These are phyloP conservation scores for Aquanectria penicillioides DNA, from an alignment of 2,329 filamentous ascomycete genomes.

Conservation along the genomic window DNA sequence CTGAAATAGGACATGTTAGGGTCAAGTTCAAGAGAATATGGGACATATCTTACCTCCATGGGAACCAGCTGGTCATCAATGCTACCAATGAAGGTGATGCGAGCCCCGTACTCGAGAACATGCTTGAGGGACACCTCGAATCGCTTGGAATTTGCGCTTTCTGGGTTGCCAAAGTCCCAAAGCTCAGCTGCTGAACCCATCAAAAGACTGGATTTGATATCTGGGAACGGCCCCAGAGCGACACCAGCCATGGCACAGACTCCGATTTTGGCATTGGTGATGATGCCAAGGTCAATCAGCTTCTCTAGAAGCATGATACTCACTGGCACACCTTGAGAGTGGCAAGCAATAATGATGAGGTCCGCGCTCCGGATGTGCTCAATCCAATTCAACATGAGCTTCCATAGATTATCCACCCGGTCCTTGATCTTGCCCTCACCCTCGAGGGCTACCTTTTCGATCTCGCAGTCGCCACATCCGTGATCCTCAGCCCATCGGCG, in stretches of 20 bases:
- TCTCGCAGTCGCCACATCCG: conserved; percentile 78
- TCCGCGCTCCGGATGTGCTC: conserved; percentile 89
- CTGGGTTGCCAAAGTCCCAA: conserved; percentile 89
- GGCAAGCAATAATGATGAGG: conserved; percentile 90
- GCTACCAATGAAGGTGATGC: conserved; percentile 89
- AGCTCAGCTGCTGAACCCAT: conserved; percentile 93
- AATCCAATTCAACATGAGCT: conserved; percentile 92
- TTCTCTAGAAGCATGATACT: conserved; percentile 92
- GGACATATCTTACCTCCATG: conserved; percentile 72
- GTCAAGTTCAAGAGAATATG: not conserved
- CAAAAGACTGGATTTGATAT: conserved; percentile 89
- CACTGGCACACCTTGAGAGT: conserved; percentile 95
- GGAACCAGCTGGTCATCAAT: conserved; percentile 98
- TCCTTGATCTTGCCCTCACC: conserved; percentile 93
- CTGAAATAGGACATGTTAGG: conserved; percentile 50
- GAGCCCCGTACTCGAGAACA: conserved; percentile 80
- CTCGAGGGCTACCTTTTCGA: conserved; percentile 94
- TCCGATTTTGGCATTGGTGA: conserved; percentile 80
- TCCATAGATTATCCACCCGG: conserved; percentile 92
- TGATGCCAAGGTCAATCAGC: conserved; percentile 87
- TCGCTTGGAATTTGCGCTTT: conserved; percentile 83
- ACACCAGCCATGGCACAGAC: conserved; percentile 93
- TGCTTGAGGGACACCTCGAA: conserved; percentile 81
- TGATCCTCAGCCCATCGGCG: conserved; percentile 81
- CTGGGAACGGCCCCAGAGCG: conserved; percentile 89